Conservation (phyloP, 495 filamentous ascomycete species). For the Cercophora sp. region DNA sequence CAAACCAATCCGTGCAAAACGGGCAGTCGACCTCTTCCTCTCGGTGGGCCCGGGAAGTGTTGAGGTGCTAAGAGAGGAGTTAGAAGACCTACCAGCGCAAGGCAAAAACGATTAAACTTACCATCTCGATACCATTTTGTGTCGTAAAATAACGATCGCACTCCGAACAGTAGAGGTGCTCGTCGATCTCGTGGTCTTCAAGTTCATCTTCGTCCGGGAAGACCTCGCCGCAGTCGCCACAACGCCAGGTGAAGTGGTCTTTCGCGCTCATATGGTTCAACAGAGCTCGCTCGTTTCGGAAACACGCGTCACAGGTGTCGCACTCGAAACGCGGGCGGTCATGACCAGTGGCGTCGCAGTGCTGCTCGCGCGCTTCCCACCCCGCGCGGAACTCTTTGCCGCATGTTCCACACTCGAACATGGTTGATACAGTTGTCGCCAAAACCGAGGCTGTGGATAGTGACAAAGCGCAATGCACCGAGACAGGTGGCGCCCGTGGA, state of each 20-base stretch:
- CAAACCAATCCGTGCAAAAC: constrained; percentile 25
- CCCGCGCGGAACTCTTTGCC: constrained; percentile 17
- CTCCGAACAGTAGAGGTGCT: constrained; percentile 25
- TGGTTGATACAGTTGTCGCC: no score
- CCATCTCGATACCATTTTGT: constrained; percentile 29
- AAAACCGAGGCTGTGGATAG: no score
- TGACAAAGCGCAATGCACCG: background rate
- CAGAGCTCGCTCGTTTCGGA: constrained; percentile 10
- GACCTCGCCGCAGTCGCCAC: constrained; percentile 15
- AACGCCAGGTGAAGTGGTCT: constrained; percentile 22
- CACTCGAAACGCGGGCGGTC: constrained; percentile 20
- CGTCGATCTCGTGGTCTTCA: constrained; percentile 17
- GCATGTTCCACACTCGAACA: constrained; percentile 26
- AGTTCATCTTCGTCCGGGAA: background rate
- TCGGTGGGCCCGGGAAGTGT: constrained; percentile 28
- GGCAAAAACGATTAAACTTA: background rate
- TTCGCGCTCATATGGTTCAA: constrained; percentile 21
- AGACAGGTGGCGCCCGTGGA: no score
- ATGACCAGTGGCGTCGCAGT: constrained; percentile 22
- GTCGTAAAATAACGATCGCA: constrained; percentile 27
- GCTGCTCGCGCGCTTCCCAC: constrained; percentile 20
- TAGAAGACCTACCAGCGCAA: background rate
- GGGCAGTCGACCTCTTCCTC: constrained; percentile 24
- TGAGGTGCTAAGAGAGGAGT: constrained; percentile 19
- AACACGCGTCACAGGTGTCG: constrained; percentile 19